These are phyloP conservation scores for Hymenoscyphus linearis DNA, from an alignment of 2,329 filamentous ascomycete genomes.

Conservation along the genomic window DNA sequence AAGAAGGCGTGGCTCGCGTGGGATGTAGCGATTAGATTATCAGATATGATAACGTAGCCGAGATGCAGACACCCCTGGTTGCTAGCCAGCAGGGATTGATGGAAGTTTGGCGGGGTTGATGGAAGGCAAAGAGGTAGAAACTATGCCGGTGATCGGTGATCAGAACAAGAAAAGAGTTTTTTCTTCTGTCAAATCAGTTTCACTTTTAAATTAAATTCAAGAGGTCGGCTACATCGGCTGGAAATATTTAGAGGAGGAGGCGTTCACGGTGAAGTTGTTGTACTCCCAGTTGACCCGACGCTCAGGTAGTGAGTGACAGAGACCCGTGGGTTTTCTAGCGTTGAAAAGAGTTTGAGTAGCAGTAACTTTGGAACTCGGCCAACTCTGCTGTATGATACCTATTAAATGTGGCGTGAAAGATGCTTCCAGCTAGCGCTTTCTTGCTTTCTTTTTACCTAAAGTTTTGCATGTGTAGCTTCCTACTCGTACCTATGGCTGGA, in stretches of 20 bases:
- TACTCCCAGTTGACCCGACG: background rate
- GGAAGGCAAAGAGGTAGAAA: background rate
- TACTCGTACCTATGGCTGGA: too few species aligned
- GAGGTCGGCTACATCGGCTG: too few species aligned
- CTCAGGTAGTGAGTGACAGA: background rate
- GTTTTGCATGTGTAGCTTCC: too few species aligned
- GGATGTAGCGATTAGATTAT: too few species aligned
- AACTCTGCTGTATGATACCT: too few species aligned
- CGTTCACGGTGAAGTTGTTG: background rate
- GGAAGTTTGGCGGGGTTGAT: background rate
- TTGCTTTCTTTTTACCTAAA: background rate
- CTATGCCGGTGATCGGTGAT: background rate
- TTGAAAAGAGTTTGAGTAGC: background rate
- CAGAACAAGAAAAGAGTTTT: background rate
- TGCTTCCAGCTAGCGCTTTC: background rate
- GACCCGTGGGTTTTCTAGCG: background rate
- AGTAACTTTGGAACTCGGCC: background rate
- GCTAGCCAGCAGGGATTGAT: background rate
- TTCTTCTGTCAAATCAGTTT: background rate
- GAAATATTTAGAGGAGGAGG: too few species aligned
- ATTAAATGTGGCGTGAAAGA: background rate
- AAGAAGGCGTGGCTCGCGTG: too few species aligned
- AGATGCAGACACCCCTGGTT: background rate
- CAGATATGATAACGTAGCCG: conserved; percentile 4
- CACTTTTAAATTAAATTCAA: background rate